phyloP scores from a whole-genome alignment of 805 yeast genomes.

The Debaryomyces prosopidis region DNA sequence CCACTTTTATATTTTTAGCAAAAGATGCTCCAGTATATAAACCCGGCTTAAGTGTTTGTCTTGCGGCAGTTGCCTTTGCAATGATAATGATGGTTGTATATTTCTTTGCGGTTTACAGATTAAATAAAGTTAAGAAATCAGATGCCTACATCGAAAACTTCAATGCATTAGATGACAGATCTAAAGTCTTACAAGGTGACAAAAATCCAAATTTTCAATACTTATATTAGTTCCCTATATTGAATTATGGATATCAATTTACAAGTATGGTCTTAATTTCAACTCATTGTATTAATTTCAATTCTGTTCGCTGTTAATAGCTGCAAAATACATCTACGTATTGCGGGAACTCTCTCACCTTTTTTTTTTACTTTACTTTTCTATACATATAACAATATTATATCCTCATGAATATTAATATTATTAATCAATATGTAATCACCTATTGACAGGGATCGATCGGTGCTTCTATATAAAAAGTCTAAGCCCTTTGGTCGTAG shows the following conservation, averaged over 20 bases:
- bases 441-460: too few species aligned
- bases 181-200: conserved; percentile 37
- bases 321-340: too few species aligned
- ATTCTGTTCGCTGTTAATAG: not conserved
- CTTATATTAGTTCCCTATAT: conserved; percentile 21
- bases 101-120: conserved; percentile 23
- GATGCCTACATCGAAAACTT: conserved; percentile 27
- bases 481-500: too few species aligned
- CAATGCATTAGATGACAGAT: conserved; percentile 25
- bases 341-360: too few species aligned
- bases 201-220: conserved; percentile 37
- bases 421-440: too few species aligned
- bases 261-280: not conserved
- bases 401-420: too few species aligned
- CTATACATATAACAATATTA: too few species aligned
- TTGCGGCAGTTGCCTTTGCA: conserved; percentile 50
- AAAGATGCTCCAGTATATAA: conserved; percentile 59
- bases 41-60: conserved; percentile 53
- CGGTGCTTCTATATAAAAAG: too few species aligned
- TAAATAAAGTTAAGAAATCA: conserved; percentile 24
- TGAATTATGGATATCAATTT: not conserved
- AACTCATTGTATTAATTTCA: not conserved
- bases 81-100: conserved; percentile 36
- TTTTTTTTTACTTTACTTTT: too few species aligned
- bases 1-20: conserved; percentile 56